Percentiles rank a stretch among this genome's conserved stretches.
Evolutionary conservation across 2,329 filamentous ascomycete genomes (phyloP).

Genomic region (Hymenoscyphus linearis): DNA sequence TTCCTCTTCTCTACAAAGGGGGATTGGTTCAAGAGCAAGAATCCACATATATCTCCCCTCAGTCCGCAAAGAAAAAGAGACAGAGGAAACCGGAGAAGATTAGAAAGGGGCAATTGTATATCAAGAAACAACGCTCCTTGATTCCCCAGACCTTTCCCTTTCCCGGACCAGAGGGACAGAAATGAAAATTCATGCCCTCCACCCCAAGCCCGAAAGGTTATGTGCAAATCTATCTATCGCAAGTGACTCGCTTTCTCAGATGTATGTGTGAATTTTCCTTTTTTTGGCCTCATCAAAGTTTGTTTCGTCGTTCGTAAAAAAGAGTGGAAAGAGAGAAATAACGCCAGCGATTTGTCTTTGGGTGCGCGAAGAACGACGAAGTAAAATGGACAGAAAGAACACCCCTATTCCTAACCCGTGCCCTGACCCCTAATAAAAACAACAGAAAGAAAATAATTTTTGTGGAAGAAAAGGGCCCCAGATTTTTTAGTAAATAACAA

Average conservation of each 20-base stretch:
- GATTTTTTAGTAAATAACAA: background rate
- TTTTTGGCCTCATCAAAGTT: conserved; percentile 15
- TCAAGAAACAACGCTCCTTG: background rate
- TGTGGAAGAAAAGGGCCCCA: background rate
- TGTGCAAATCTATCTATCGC: conserved; percentile 14
- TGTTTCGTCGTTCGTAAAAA: conserved; percentile 15
- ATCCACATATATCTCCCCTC: background rate
- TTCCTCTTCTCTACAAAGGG: background rate
- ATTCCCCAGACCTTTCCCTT: background rate
- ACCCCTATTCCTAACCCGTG: background rate
- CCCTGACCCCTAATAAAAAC: background rate
- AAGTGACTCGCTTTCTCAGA: conserved; percentile 2
- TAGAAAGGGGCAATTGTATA: background rate
- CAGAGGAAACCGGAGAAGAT: too few species aligned
- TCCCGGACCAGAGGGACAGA: background rate
- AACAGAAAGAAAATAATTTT: background rate
- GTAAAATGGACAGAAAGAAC: background rate
- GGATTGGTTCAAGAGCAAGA: background rate
- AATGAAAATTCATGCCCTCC: conserved; percentile 1
- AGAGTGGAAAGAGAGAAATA: conserved; percentile 10
- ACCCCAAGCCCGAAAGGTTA: conserved; percentile 1
- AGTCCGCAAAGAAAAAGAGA: background rate
- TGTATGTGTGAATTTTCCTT: conserved; percentile 10
- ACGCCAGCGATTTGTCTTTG: background rate
- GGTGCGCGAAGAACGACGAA: background rate